Conservation (phyloP, 106 monocot genomes). For the Iris macrosiphon region DNA sequence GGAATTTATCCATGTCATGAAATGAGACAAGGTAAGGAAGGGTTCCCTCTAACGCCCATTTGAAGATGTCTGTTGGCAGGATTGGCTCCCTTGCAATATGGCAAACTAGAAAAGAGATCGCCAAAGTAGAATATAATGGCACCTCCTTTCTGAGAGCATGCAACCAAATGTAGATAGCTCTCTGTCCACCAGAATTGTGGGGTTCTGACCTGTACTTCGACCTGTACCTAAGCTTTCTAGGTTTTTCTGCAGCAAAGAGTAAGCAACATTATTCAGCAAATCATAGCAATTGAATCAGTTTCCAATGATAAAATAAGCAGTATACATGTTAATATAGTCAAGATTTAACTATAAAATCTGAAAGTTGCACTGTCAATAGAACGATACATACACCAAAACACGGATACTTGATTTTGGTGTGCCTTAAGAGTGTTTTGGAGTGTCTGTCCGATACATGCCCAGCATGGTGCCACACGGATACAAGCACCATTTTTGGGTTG, state of each 20-base stretch:
- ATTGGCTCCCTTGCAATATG: constrained; percentile 67
- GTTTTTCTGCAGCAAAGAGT: constrained; percentile 24
- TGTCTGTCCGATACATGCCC: too few species aligned
- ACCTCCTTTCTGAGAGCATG: constrained; percentile 46
- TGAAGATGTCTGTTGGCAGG: constrained; percentile 70
- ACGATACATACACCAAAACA: too few species aligned
- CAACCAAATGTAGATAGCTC: constrained; percentile 24
- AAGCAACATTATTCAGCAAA: too few species aligned
- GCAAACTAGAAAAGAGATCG: constrained; percentile 64
- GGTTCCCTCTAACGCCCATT: constrained; percentile 67
- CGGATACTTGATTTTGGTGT: too few species aligned
- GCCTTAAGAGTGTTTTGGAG: too few species aligned
- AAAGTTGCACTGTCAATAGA: too few species aligned
- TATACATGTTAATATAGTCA: too few species aligned
- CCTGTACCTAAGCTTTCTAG: background rate
- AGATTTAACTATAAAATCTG: too few species aligned
- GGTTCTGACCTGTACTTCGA: constrained; percentile 15
- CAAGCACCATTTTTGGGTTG: too few species aligned
- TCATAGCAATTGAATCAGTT: too few species aligned
- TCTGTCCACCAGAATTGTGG: constrained; percentile 15
- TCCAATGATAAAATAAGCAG: too few species aligned
- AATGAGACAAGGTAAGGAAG: constrained; percentile 76
- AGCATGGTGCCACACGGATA: too few species aligned
- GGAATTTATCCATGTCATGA: constrained; percentile 41
- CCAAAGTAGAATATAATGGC: constrained; percentile 69